Evolutionary conservation across 495 filamentous ascomycete species (phyloP).

Genomic region (Penicillium silybi): DNA sequence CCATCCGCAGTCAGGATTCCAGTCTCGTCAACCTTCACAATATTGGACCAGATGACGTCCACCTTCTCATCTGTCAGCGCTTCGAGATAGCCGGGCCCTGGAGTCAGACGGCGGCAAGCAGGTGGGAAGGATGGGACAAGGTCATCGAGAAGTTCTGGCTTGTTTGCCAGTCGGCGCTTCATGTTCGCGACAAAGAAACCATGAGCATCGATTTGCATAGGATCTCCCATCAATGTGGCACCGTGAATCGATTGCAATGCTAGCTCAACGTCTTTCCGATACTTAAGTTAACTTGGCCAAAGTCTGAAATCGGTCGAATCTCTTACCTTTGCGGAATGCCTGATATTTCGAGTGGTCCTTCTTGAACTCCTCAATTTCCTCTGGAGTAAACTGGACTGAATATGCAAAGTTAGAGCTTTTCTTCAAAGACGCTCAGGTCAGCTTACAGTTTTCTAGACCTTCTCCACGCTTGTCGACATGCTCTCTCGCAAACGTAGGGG

Average conservation of each 20-base stretch:
- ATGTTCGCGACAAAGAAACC: slow-evolving; percentile 38
- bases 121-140: slow-evolving; percentile 45
- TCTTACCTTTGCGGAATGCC: slow-evolving; percentile 41
- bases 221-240: slow-evolving; percentile 31
- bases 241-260: slow-evolving; percentile 47
- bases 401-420: neutral
- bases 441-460: slow-evolving; percentile 34
- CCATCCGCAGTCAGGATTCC: slow-evolving; percentile 51
- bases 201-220: slow-evolving; percentile 33
- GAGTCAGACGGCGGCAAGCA: slow-evolving; percentile 48
- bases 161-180: slow-evolving; percentile 34
- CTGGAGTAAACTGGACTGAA: slow-evolving; percentile 33
- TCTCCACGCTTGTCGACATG: slow-evolving; percentile 27
- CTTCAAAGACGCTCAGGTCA: neutral
- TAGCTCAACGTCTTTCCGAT: slow-evolving; percentile 37
- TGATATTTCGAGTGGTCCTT: slow-evolving; percentile 35
- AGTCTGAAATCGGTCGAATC: too few relatives aligned
- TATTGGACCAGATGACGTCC: slow-evolving; percentile 36
- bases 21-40: slow-evolving; percentile 39
- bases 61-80: slow-evolving; percentile 47
- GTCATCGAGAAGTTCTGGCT: slow-evolving; percentile 31
- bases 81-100: slow-evolving; percentile 47
- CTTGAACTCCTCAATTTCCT: slow-evolving; percentile 46
- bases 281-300: neutral
- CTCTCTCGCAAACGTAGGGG: slow-evolving; percentile 35